These are phyloP conservation scores for Arthromyces matolae DNA, from an alignment of 768 basidiomycete species.

Conservation along the genomic window DNA sequence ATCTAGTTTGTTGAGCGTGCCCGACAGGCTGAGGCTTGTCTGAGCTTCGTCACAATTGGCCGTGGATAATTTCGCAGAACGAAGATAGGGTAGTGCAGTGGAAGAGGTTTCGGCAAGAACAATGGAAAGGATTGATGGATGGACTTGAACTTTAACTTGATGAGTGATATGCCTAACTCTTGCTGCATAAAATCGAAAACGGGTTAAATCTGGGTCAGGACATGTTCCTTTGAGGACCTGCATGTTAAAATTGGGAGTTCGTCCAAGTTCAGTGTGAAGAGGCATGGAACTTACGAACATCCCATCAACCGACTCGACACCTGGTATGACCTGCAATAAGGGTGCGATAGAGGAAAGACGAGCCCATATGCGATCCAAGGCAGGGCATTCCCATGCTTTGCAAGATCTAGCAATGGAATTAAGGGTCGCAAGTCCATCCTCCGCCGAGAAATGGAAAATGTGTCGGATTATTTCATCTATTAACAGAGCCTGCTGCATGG, in stretches of 20 bases:
- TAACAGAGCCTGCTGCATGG: constrained; percentile 42
- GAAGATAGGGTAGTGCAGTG: constrained; percentile 25
- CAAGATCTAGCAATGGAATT: constrained; percentile 38
- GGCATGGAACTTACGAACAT: constrained; percentile 38
- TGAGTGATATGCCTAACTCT: constrained; percentile 36
- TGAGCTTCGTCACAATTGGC: constrained; percentile 21
- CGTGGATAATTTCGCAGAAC: constrained; percentile 27
- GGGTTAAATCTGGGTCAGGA: constrained; percentile 17
- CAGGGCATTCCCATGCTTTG: constrained; percentile 45
- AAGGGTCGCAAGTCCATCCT: constrained; percentile 28
- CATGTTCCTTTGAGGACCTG: constrained; percentile 4
- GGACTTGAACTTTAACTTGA: constrained; percentile 22
- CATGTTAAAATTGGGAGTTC: neutral
- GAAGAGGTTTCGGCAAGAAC: constrained; percentile 12
- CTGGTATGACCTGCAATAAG: constrained; percentile 37
- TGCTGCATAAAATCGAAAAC: constrained; percentile 31
- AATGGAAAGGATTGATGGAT: constrained; percentile 22
- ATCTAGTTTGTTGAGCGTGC: constrained; percentile 31
- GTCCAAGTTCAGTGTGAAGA: too few species aligned
- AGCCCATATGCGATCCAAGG: constrained; percentile 44
- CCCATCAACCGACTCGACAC: constrained; percentile 22
- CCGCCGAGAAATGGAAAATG: constrained; percentile 33
- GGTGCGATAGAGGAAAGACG: constrained; percentile 38
- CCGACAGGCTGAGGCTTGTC: constrained; percentile 32
- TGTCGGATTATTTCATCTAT: constrained; percentile 48